A percentile compares a stretch with the other conserved stretches of the same genome.
These are phyloP conservation scores for Ustulina deusta DNA, from an alignment of 2,329 filamentous ascomycete genomes.

Conservation along the genomic window DNA sequence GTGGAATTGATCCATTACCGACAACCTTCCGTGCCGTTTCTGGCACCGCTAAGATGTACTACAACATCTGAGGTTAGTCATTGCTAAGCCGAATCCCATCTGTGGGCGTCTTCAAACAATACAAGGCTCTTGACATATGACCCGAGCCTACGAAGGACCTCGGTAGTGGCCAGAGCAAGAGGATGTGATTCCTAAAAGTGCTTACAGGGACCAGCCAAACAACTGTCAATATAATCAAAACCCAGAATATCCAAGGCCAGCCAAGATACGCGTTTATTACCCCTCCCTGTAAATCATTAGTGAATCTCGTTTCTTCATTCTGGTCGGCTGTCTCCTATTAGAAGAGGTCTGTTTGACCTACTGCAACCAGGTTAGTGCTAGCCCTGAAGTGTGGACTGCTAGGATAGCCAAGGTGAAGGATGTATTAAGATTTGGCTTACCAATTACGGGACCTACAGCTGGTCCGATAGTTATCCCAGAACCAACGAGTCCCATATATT, in stretches of 20 bases:
- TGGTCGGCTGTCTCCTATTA: not conserved
- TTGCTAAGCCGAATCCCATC: not conserved
- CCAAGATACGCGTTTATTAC: constrained; percentile 72
- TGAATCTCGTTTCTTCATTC: constrained; percentile 57
- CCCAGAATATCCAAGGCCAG: constrained; percentile 79
- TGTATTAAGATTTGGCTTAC: constrained; percentile 21
- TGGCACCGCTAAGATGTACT: constrained; percentile 66
- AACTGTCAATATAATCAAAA: constrained; percentile 67
- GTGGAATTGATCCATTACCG: constrained; percentile 71
- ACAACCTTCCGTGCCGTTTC: constrained; percentile 71
- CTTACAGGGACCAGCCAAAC: constrained; percentile 62
- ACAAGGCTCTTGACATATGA: not conserved
- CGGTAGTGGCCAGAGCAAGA: not conserved
- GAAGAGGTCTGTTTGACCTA: constrained; percentile 26
- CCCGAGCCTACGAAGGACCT: not conserved
- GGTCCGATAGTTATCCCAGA: constrained; percentile 68
- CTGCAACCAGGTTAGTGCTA: constrained; percentile 31
- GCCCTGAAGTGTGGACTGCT: not conserved
- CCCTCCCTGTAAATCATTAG: constrained; percentile 66
- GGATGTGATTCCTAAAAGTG: not conserved
- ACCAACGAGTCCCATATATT: constrained; percentile 77
- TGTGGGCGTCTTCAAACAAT: not conserved
- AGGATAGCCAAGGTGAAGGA: not conserved
- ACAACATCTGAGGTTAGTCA: constrained; percentile 4
- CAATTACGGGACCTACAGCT: constrained; percentile 52